A percentile compares a stretch with the other conserved stretches of the same genome.
Conservation (phyloP, 208 protist species). For the Leishmania major region DNA sequence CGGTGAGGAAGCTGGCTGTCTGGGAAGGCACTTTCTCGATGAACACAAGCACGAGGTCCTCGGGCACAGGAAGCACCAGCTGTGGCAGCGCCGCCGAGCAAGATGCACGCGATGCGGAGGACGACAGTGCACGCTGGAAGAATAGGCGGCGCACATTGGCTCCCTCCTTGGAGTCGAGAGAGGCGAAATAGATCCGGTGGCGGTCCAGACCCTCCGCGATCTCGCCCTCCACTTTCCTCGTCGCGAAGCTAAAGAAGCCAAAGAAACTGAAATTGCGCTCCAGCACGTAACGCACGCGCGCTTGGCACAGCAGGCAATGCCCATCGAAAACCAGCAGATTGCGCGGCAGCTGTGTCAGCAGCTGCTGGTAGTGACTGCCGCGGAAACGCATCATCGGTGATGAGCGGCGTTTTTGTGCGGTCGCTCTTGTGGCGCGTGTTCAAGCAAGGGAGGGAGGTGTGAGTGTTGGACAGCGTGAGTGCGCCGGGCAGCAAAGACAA, state of each 20-base stretch:
- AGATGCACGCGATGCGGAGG: neutral
- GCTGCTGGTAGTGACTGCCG: slow-evolving; percentile 36
- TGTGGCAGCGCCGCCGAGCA: neutral
- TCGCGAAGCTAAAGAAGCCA: slow-evolving; percentile 43
- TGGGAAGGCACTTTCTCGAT: slow-evolving; percentile 75
- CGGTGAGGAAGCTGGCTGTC: slow-evolving; percentile 42
- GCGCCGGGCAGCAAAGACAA: no score
- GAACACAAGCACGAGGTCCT: slow-evolving; percentile 64
- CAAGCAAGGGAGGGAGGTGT: neutral
- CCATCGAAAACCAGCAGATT: slow-evolving; percentile 86
- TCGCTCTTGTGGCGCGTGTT: neutral
- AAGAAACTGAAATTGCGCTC: slow-evolving; percentile 90
- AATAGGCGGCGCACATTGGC: slow-evolving; percentile 53
- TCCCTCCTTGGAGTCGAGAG: slow-evolving; percentile 57
- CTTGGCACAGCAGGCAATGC: slow-evolving; percentile 76
- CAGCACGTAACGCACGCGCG: slow-evolving; percentile 67
- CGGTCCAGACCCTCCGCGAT: slow-evolving; percentile 45
- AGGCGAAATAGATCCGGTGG: slow-evolving; percentile 71
- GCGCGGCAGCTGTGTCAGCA: slow-evolving; percentile 67
- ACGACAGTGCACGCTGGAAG: slow-evolving; percentile 16
- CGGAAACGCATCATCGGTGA: slow-evolving; percentile 37
- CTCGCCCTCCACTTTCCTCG: slow-evolving; percentile 23
- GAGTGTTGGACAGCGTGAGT: neutral
- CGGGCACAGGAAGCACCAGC: slow-evolving; percentile 20
- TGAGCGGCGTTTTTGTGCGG: neutral